These are phyloP conservation scores for Furcasterigmium sp. DNA, from an alignment of 2,329 filamentous ascomycete genomes.

Conservation along the genomic window DNA sequence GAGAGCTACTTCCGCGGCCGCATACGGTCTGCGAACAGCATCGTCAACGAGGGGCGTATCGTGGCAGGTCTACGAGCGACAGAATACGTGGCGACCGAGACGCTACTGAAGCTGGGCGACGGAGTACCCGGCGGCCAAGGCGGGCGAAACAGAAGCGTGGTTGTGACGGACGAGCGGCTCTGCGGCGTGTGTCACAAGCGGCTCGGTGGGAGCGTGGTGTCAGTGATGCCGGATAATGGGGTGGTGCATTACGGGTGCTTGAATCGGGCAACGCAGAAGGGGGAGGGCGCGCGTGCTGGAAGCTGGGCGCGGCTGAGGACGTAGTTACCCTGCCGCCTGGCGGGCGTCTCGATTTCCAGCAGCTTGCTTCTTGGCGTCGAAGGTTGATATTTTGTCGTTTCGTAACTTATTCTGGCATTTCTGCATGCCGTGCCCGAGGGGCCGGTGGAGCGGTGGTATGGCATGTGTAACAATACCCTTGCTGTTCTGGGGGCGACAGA, in stretches of 20 bases:
- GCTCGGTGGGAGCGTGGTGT: slow-evolving; percentile 83
- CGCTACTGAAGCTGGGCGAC: slow-evolving; percentile 68
- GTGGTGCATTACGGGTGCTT: slow-evolving; percentile 82
- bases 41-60: slow-evolving; percentile 75
- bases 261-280: slow-evolving; percentile 37
- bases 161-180: slow-evolving; percentile 80
- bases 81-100: slow-evolving; percentile 72
- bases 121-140: slow-evolving; percentile 45
- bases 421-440: no score
- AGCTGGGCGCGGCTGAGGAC: slow-evolving; percentile 31
- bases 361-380: no score
- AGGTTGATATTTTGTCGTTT: no score
- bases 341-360: no score
- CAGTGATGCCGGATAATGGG: slow-evolving; percentile 77
- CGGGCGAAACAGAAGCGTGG: slow-evolving; percentile 60
- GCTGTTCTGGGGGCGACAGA: slow-evolving; percentile 15
- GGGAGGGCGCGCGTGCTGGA: slow-evolving; percentile 23
- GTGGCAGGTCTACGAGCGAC: slow-evolving; percentile 72
- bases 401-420: no score
- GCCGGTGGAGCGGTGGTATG: not conserved
- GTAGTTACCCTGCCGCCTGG: no score
- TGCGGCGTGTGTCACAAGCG: slow-evolving; percentile 93
- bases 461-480: slow-evolving; percentile 11
- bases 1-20: slow-evolving; percentile 89
- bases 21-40: slow-evolving; percentile 78